A percentile compares a stretch with the other conserved stretches of the same genome.
These are phyloP conservation scores for Falciphora oryzae DNA, from an alignment of 2,329 filamentous ascomycete genomes.

Conservation along the genomic window DNA sequence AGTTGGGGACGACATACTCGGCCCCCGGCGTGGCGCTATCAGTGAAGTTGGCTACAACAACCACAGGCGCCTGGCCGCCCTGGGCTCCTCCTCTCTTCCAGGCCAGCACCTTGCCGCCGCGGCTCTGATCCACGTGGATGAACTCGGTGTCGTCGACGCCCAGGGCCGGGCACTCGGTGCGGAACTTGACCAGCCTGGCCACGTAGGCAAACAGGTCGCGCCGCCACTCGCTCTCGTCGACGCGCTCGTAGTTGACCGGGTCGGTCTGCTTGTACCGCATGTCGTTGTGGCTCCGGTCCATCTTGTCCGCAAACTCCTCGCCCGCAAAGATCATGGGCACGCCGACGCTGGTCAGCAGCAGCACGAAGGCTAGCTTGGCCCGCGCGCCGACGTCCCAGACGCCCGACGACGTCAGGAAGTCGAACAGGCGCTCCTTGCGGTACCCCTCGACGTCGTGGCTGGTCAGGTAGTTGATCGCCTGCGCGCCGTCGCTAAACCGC, in stretches of 20 bases:
- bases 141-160: constrained; percentile 19
- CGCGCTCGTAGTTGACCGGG: constrained; percentile 21
- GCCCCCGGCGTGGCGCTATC: constrained; percentile 17
- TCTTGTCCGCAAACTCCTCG: constrained; percentile 23
- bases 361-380: constrained; percentile 19
- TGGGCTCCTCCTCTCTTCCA: constrained; percentile 15
- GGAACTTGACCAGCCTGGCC: constrained; percentile 17
- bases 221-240: constrained; percentile 19
- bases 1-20: constrained; percentile 19
- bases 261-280: constrained; percentile 21
- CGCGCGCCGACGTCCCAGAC: constrained; percentile 16
- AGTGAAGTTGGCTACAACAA: constrained; percentile 20
- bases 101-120: constrained; percentile 18
- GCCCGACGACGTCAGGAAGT: constrained; percentile 17
- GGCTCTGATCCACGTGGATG: constrained; percentile 18
- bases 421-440: constrained; percentile 20
- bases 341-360: constrained; percentile 21
- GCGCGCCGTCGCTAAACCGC: constrained; percentile 17
- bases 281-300: constrained; percentile 19
- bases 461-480: constrained; percentile 23
- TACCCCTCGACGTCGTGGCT: constrained; percentile 22
- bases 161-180: constrained; percentile 20
- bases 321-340: constrained; percentile 23
- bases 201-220: constrained; percentile 19
- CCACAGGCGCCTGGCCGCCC: constrained; percentile 11